A percentile compares a stretch with the other conserved stretches of the same genome.
These are phyloP conservation scores for Crotalaria pallida DNA, from an alignment of 306 rosid genomes.

Conservation along the genomic window DNA sequence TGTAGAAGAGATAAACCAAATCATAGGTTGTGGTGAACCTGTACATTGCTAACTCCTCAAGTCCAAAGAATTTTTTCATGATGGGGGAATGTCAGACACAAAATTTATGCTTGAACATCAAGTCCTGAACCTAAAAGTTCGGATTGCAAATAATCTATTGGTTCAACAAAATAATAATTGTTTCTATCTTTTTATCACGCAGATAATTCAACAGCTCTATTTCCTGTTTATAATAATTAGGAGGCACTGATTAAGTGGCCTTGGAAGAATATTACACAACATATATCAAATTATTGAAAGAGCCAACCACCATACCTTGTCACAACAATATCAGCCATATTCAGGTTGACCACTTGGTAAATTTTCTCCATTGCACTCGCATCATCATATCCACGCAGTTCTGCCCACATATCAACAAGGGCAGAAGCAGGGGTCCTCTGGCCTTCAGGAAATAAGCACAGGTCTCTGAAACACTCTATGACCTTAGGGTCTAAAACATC, in stretches of 20 bases:
- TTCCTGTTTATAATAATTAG: conserved; percentile 17
- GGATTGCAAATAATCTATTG: not conserved
- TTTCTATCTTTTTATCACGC: conserved; percentile 35
- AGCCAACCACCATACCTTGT: conserved; percentile 40
- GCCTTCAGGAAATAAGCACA: conserved; percentile 63
- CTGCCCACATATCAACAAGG: conserved; percentile 62
- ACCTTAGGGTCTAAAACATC: conserved; percentile 28
- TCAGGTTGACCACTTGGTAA: conserved; percentile 19
- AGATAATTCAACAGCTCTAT: conserved; percentile 34
- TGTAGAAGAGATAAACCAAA: no score
- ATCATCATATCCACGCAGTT: conserved; percentile 35
- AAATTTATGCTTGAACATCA: not conserved
- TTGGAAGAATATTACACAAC: not conserved
- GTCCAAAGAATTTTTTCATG: not conserved
- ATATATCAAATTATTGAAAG: not conserved
- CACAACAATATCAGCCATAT: conserved; percentile 35
- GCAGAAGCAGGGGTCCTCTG: conserved; percentile 55
- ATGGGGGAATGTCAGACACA: not conserved
- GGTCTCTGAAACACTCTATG: conserved; percentile 52
- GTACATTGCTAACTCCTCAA: not conserved
- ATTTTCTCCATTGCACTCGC: conserved; percentile 33
- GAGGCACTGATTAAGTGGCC: not conserved
- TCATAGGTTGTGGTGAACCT: no score
- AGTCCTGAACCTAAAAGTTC: not conserved
- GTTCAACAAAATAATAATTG: conserved; percentile 38